Percentiles rank a stretch among this genome's conserved stretches.
phyloP scores from a whole-genome alignment of 495 filamentous ascomycete species.

The Hypoxylon crocopeplum region DNA sequence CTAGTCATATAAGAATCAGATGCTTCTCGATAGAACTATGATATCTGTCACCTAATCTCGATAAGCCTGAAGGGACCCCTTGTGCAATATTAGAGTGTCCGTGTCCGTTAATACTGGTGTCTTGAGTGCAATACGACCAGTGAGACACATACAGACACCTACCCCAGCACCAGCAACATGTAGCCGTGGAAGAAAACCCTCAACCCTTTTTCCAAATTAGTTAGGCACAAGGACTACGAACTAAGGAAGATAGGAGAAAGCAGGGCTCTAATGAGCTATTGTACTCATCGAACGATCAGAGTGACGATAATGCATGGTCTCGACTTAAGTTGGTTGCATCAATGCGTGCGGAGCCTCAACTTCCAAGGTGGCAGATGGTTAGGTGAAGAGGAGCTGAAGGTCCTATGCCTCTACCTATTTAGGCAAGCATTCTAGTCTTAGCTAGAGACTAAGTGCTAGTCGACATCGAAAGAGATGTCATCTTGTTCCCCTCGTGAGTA shows the following conservation, averaged over 20 bases:
- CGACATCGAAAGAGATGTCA: neutral
- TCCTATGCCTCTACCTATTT: slow-evolving; percentile 1
- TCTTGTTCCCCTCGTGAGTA: neutral
- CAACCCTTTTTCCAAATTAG: too few species aligned
- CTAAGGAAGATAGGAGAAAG: too few species aligned
- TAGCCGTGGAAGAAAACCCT: too few species aligned
- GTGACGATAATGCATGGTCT: neutral
- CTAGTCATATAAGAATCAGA: too few species aligned
- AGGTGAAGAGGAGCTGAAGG: slow-evolving; percentile 16
- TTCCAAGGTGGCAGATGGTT: slow-evolving; percentile 7
- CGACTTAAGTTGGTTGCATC: neutral
- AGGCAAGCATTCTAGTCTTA: neutral
- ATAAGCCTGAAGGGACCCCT: too few species aligned
- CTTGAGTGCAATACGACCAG: too few species aligned
- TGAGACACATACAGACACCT: too few species aligned
- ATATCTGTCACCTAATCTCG: too few species aligned
- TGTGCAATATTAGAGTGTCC: too few species aligned
- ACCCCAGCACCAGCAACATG: too few species aligned
- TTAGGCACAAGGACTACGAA: neutral
- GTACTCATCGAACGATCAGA: neutral
- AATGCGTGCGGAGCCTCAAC: slow-evolving; percentile 1
- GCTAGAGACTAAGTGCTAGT: slow-evolving; percentile 5
- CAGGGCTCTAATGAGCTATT: neutral
- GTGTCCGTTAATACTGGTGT: too few species aligned
- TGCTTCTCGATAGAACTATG: too few species aligned